Base-by-base conservation (phyloP, 352 stramenopile genomes). In the Blastocystis sp. region DNA sequence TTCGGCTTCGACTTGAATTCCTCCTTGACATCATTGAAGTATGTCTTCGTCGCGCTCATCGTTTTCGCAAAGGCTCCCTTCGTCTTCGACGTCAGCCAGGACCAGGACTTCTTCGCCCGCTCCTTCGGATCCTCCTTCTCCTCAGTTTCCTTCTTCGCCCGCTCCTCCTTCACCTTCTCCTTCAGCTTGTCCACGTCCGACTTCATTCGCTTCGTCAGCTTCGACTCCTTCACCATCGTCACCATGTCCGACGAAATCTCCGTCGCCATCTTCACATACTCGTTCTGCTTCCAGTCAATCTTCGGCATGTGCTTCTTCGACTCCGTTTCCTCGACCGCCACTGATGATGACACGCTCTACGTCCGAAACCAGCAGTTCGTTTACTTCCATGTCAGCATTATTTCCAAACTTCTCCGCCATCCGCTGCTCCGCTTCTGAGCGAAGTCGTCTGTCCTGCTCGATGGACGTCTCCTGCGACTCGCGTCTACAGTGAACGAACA, bases 1-100 rank as follows among this genome's bases (percentile, higher is more conserved):
- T 73, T 73, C 4, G 24, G 6, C 9, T 73, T 73, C n/a, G 61
- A 18, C 4, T 32, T 32, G 61, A 73, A 73, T 40, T 73, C 61
- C 29, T 73, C 61, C 29, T 73, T 73, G n/a, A 73, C n/a, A 24
- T 73, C 61, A 32, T 73, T 73, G 18, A 73, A 24, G 29, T 73
- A 73, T 4, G 27, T 51, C 44, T 73, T 73, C 18, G 61, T 73
- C 29, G n/a, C 61, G 11, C 46, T 51, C 34, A 73, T 11, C 24
- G 61, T 51, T 18, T 27, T 24, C 38, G 4, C 46, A 1, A 46
- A 73, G 3, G 38, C 61, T 40, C 18, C 36, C 18, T 73, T 73
- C 44, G 61, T 73, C 61, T 73, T 73, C 34, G 61, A 73, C 18
- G 61, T 16, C 44, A 73, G 34, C 61, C 61, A 73, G 36, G n/a